phyloP scores from a whole-genome alignment of 352 stramenopile genomes.

The Phytopythium aichiense region DNA sequence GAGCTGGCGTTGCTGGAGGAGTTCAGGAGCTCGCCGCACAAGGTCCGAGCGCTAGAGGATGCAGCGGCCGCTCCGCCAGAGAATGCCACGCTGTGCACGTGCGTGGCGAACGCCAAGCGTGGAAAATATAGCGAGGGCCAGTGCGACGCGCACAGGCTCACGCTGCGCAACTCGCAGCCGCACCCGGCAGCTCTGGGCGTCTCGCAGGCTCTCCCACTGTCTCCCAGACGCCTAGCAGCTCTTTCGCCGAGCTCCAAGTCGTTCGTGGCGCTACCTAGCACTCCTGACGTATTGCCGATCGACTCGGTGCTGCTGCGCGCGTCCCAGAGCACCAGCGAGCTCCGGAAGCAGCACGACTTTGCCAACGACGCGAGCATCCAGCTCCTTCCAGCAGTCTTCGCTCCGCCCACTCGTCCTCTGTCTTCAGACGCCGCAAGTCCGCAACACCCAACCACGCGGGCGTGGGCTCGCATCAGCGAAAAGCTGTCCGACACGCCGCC shows the following conservation, averaged over 20 bases:
- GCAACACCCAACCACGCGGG: background rate
- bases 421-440: background rate
- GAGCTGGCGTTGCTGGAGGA: constrained; percentile 1
- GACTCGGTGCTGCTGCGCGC: constrained; percentile 29
- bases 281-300: background rate
- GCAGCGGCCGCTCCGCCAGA: background rate
- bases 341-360: constrained; percentile 28
- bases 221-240: background rate
- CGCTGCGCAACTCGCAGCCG: constrained; percentile 45
- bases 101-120: constrained; percentile 36
- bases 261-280: constrained; percentile 7
- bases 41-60: background rate
- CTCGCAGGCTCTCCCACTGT: constrained; percentile 7
- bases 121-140: constrained; percentile 40
- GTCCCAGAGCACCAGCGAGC: constrained; percentile 25
- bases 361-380: constrained; percentile 16
- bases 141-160: constrained; percentile 60
- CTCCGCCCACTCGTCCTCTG: background rate
- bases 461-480: constrained; percentile 2
- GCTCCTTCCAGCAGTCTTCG: constrained; percentile 13
- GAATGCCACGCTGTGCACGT: constrained; percentile 29
- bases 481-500: constrained; percentile 5
- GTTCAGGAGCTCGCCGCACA: background rate
- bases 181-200: constrained; percentile 32
- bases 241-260: constrained; percentile 11